These are phyloP conservation scores for Erodium trifolium DNA, from an alignment of 441 rosid genomes.

Conservation along the genomic window DNA sequence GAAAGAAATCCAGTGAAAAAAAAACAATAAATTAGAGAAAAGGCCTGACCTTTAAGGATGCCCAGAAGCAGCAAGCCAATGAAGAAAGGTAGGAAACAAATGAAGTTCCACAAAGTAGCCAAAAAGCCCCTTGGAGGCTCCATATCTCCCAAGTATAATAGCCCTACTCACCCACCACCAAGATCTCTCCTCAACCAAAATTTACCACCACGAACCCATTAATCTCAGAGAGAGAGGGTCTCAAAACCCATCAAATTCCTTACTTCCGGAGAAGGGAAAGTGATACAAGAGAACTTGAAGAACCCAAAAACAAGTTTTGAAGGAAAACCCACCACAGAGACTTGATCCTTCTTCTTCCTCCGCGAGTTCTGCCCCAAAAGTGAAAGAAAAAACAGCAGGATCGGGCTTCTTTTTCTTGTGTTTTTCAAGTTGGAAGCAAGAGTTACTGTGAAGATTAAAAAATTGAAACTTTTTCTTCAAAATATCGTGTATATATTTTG, in stretches of 20 bases:
- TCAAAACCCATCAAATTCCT: constrained; percentile 1
- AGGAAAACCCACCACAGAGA: not conserved
- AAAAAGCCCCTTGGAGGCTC: constrained; percentile 24
- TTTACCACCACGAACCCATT: not conserved
- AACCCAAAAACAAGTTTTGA: constrained; percentile 2
- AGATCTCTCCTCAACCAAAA: constrained; percentile 3
- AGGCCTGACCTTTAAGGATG: constrained; percentile 15
- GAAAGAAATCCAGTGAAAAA: not conserved
- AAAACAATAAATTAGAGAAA: not conserved
- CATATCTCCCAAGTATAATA: constrained; percentile 9
- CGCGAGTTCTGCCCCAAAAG: not conserved
- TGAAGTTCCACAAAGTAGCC: constrained; percentile 19
- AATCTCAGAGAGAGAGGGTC: not conserved
- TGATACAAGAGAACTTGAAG: not conserved
- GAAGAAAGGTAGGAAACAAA: constrained; percentile 25
- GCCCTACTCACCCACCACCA: constrained; percentile 1
- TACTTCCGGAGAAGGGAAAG: not conserved
- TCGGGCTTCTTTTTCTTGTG: not conserved
- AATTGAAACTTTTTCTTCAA: no score
- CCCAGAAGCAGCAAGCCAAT: constrained; percentile 23
- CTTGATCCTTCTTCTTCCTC: not conserved
- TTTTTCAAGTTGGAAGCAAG: not conserved
- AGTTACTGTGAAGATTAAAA: not conserved
- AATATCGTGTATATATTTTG: not conserved
- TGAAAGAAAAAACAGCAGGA: not conserved